These are phyloP conservation scores for Suillus americanus DNA, from an alignment of 768 basidiomycete genomes.

Conservation along the genomic window DNA sequence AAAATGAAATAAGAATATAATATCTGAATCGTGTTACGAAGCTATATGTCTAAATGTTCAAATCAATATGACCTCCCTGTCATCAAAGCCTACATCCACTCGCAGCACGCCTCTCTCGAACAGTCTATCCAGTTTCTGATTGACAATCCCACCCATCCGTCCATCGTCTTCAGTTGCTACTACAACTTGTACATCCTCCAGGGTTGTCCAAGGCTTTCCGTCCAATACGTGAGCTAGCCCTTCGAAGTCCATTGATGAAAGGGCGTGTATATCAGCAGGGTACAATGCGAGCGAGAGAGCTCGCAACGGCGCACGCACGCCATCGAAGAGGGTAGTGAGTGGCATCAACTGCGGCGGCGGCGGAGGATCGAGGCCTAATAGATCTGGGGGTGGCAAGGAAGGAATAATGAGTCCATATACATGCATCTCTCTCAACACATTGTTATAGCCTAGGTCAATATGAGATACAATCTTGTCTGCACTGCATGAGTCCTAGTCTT, in stretches of 20 bases:
- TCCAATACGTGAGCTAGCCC: conserved; percentile 26
- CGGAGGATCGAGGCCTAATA: conserved; percentile 17
- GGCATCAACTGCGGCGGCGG: conserved; percentile 18
- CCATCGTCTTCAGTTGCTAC: conserved; percentile 31
- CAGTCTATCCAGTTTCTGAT: conserved; percentile 20
- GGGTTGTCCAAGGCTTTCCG: conserved; percentile 18
- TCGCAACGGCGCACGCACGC: conserved; percentile 27
- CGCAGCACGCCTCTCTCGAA: conserved; percentile 27
- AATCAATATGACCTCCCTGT: conserved; percentile 24
- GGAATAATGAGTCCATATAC: conserved; percentile 33
- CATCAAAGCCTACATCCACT: conserved; percentile 32
- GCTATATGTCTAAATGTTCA: neutral
- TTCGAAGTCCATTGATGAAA: conserved; percentile 29
- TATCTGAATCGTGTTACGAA: neutral
- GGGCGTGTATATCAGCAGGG: conserved; percentile 30
- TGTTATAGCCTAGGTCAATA: conserved; percentile 26
- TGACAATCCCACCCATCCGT: conserved; percentile 24
- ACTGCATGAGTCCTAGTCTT: conserved; percentile 10
- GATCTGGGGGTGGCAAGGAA: conserved; percentile 26
- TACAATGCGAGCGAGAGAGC: conserved; percentile 31
- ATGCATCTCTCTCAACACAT: conserved; percentile 28
- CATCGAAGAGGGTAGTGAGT: conserved; percentile 26
- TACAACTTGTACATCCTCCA: conserved; percentile 28
- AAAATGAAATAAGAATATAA: neutral
- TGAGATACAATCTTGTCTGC: conserved; percentile 27